Conservation (phyloP, 805 yeast genomes). For the Metschnikowia vanudenii region DNA sequence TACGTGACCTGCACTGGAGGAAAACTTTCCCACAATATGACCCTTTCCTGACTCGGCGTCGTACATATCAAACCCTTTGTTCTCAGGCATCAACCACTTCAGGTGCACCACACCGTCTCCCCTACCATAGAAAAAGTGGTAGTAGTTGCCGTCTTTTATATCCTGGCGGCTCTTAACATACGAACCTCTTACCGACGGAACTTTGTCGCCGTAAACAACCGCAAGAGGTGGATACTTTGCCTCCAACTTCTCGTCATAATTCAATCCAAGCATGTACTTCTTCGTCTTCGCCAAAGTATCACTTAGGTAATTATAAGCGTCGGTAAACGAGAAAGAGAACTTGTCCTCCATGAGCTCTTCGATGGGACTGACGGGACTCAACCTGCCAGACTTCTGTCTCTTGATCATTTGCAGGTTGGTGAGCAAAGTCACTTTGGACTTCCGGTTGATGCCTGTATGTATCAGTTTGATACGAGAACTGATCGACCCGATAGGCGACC, state of each 20-base stretch:
- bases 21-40: slow-evolving; percentile 65
- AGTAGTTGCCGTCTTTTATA: slow-evolving; percentile 68
- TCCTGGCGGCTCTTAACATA: slow-evolving; percentile 61
- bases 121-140: slow-evolving; percentile 76
- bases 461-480: slow-evolving; percentile 22
- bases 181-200: slow-evolving; percentile 85
- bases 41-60: slow-evolving; percentile 34
- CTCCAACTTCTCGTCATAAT: slow-evolving; percentile 47
- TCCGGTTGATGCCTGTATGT: slow-evolving; percentile 16
- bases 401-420: slow-evolving; percentile 28
- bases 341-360: slow-evolving; percentile 13
- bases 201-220: slow-evolving; percentile 72
- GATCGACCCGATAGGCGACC: slow-evolving; percentile 16
- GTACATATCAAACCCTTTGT: slow-evolving; percentile 53
- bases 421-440: slow-evolving; percentile 13
- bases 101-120: slow-evolving; percentile 94
- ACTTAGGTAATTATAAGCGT: slow-evolving; percentile 61
- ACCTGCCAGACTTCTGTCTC: slow-evolving; percentile 23
- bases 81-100: slow-evolving; percentile 77
- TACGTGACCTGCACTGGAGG: slow-evolving; percentile 73
- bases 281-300: slow-evolving; percentile 62
- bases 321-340: slow-evolving; percentile 43
- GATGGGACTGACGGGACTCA: slow-evolving; percentile 12
- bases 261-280: slow-evolving; percentile 54
- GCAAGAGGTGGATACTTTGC: slow-evolving; percentile 77